Evolutionary conservation across 257 asterid species (phyloP).

Genomic region (Fraxinus excelsior): DNA sequence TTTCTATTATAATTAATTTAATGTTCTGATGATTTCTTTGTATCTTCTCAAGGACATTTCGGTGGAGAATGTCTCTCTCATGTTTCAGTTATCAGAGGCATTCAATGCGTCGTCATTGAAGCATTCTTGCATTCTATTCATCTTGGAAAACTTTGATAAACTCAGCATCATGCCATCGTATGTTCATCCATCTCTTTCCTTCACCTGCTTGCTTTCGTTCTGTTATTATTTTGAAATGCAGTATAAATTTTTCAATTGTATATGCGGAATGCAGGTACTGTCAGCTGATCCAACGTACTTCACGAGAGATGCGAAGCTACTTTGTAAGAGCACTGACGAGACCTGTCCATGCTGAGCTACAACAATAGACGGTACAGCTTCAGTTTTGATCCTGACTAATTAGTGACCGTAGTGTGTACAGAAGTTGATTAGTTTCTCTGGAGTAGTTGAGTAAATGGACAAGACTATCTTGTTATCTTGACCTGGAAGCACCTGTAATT

Average conservation of each 20-base stretch:
- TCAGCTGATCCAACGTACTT: constrained; percentile 65
- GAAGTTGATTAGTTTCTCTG: constrained; percentile 37
- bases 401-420: constrained; percentile 55
- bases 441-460: constrained; percentile 20
- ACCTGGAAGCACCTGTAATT: constrained; percentile 31
- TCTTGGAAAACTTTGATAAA: constrained; percentile 73
- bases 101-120: constrained; percentile 77
- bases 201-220: not conserved
- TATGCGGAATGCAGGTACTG: constrained; percentile 57
- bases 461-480: constrained; percentile 39
- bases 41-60: constrained; percentile 65
- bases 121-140: constrained; percentile 78
- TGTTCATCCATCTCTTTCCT: constrained; percentile 17
- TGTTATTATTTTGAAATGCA: not conserved
- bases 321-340: constrained; percentile 64
- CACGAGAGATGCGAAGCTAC: constrained; percentile 78
- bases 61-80: constrained; percentile 72
- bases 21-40: constrained; percentile 34
- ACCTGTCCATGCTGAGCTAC: constrained; percentile 49
- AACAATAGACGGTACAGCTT: constrained; percentile 38
- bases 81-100: constrained; percentile 93
- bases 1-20: not conserved
- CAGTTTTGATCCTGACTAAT: constrained; percentile 52
- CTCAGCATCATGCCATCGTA: constrained; percentile 69
- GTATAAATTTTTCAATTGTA: not conserved